phyloP scores from a whole-genome alignment of 2,329 filamentous ascomycete species.

The Trichophyton mentagrophytes region DNA sequence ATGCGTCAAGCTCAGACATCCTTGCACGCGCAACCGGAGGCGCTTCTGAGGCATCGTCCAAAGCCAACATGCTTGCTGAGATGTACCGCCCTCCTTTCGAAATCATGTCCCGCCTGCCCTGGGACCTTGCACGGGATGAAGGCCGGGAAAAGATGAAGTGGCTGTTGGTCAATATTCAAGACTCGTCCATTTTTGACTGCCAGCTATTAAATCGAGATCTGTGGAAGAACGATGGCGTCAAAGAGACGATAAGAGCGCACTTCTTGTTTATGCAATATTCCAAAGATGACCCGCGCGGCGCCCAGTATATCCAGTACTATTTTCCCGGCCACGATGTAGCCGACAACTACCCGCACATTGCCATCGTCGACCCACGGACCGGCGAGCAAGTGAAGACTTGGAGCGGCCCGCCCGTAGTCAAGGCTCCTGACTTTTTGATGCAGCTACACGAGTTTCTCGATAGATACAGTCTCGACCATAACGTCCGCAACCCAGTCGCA shows the following conservation, averaged over 20 bases:
- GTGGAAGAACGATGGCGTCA: slow-evolving; percentile 77
- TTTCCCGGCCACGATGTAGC: slow-evolving; percentile 65
- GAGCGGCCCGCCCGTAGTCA: slow-evolving; percentile 71
- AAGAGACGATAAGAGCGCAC: slow-evolving; percentile 72
- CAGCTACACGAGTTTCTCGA: slow-evolving; percentile 95
- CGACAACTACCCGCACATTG: slow-evolving; percentile 91
- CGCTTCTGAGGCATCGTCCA: slow-evolving; percentile 52
- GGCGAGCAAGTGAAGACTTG: slow-evolving; percentile 96
- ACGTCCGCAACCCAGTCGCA: slow-evolving; percentile 86
- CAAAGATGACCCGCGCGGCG: slow-evolving; percentile 66
- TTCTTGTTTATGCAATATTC: slow-evolving; percentile 94
- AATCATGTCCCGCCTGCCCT: slow-evolving; percentile 65
- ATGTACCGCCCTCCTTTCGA: slow-evolving; percentile 89
- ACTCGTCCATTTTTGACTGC: slow-evolving; percentile 85
- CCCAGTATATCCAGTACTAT: slow-evolving; percentile 82
- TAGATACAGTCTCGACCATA: slow-evolving; percentile 75
- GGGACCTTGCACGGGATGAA: slow-evolving; percentile 70
- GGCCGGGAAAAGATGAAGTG: slow-evolving; percentile 86
- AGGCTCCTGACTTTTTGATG: slow-evolving; percentile 68
- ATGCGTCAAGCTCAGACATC: slow-evolving; percentile 37
- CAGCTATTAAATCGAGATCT: slow-evolving; percentile 88
- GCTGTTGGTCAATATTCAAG: slow-evolving; percentile 91
- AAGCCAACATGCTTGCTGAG: slow-evolving; percentile 70
- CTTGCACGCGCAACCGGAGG: slow-evolving; percentile 52
- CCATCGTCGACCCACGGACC: slow-evolving; percentile 87